A percentile compares a stretch with the other conserved stretches of the same genome.
Evolutionary conservation across 2,329 filamentous ascomycete genomes (phyloP).

Genomic region (Microascus cirrosus): DNA sequence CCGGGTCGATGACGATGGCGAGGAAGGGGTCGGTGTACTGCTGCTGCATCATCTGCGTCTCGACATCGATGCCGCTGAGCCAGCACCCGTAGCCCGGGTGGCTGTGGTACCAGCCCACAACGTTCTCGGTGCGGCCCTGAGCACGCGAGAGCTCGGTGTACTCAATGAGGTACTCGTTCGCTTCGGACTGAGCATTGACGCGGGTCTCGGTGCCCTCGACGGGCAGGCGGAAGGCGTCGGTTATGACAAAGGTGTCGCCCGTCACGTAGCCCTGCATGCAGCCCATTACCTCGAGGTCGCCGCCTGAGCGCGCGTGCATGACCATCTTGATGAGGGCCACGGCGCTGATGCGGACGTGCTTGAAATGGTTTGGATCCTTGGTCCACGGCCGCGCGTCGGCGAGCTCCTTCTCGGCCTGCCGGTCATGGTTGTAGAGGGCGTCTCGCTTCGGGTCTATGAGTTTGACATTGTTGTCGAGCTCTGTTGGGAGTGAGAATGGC

Average conservation of each 20-base stretch:
- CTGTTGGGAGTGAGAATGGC: slow-evolving; percentile 29
- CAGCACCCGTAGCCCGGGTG: slow-evolving; percentile 98
- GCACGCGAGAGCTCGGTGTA: slow-evolving; percentile 70
- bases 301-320: slow-evolving; percentile 95
- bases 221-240: slow-evolving; percentile 84
- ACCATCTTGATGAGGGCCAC: slow-evolving; percentile 97
- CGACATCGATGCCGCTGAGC: slow-evolving; percentile 92
- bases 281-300: slow-evolving; percentile 90
- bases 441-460: slow-evolving; percentile 81
- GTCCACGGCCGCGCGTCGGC: slow-evolving; percentile 62
- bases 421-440: slow-evolving; percentile 79
- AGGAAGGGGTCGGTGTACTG: slow-evolving; percentile 81
- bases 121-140: slow-evolving; percentile 73
- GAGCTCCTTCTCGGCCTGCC: slow-evolving; percentile 54
- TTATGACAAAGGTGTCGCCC: slow-evolving; percentile 77
- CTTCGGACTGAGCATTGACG: slow-evolving; percentile 91
- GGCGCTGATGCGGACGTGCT: slow-evolving; percentile 83
- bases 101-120: slow-evolving; percentile 95
- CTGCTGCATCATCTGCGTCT: slow-evolving; percentile 79
- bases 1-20: slow-evolving; percentile 91
- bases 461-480: slow-evolving; percentile 76
- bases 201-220: slow-evolving; percentile 98
- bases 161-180: slow-evolving; percentile 92
- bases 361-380: slow-evolving; percentile 76
- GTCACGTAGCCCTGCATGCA: slow-evolving; percentile 94